A percentile compares a stretch with the other conserved stretches of the same genome.
phyloP scores from a whole-genome alignment of 2,329 filamentous ascomycete genomes.

The Colletotrichum costaricense region DNA sequence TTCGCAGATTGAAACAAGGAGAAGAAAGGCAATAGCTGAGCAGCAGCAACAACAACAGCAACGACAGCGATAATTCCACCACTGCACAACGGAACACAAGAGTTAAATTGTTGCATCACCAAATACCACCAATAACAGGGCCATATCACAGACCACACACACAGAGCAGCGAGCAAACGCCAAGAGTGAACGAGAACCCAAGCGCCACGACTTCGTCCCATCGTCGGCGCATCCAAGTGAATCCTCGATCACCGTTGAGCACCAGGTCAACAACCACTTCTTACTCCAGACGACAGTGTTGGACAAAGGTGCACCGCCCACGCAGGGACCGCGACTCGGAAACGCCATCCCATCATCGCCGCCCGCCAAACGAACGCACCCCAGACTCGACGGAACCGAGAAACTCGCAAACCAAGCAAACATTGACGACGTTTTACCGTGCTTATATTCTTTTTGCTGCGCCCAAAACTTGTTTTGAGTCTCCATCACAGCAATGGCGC shows the following conservation, averaged over 20 bases:
- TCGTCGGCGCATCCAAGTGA: background rate
- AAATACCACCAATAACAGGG: background rate
- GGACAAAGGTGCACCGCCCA: conserved; percentile 1
- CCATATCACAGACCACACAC: background rate
- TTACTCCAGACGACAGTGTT: background rate
- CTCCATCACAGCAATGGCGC: conserved; percentile 10
- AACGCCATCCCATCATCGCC: conserved; percentile 28
- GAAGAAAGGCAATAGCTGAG: background rate
- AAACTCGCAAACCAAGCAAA: conserved; percentile 3
- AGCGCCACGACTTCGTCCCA: background rate
- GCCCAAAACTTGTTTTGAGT: background rate
- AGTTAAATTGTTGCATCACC: background rate
- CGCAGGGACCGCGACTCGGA: conserved; percentile 29
- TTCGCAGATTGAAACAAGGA: conserved; percentile 18
- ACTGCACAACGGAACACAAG: background rate
- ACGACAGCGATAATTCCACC: too few species aligned
- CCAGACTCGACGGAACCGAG: background rate
- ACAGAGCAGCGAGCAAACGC: background rate
- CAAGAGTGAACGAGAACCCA: background rate
- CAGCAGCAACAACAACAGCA: background rate
- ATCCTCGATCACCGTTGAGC: background rate
- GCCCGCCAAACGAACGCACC: background rate
- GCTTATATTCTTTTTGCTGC: background rate
- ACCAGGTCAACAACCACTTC: background rate
- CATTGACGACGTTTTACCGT: background rate